Conservation (phyloP, 2,329 filamentous ascomycete genomes). For the Hymenoscyphus linearis region DNA sequence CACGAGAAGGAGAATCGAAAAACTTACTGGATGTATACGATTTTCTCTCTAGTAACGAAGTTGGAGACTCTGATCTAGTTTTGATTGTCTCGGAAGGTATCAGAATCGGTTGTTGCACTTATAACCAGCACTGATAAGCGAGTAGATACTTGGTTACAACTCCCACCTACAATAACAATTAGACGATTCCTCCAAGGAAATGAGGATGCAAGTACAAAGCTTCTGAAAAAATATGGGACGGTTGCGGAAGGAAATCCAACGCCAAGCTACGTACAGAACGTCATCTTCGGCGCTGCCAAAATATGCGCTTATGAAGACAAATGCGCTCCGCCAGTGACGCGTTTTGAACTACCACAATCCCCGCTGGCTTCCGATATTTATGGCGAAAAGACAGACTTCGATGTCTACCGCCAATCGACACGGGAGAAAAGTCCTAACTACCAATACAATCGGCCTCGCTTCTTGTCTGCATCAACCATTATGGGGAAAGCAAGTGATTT, state of each 20-base stretch:
- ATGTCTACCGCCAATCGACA: no score
- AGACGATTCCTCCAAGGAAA: slow-evolving; percentile 46
- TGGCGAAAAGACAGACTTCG: slow-evolving; percentile 34
- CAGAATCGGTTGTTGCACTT: no score
- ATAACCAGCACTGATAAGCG: background rate
- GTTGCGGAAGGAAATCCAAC: background rate
- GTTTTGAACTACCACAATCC: slow-evolving; percentile 20
- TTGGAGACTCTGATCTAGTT: slow-evolving; percentile 49
- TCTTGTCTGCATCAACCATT: slow-evolving; percentile 42
- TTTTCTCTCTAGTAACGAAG: slow-evolving; percentile 42
- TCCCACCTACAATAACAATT: slow-evolving; percentile 52
- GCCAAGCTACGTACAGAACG: slow-evolving; percentile 44
- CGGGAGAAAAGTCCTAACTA: slow-evolving; percentile 30
- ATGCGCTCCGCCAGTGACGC: no score
- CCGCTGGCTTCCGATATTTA: slow-evolving; percentile 36
- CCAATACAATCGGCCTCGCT: slow-evolving; percentile 40
- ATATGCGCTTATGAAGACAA: slow-evolving; percentile 35
- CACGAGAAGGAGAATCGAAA: slow-evolving; percentile 2
- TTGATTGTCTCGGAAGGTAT: slow-evolving; percentile 44
- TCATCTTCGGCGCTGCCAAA: slow-evolving; percentile 52
- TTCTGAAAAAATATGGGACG: slow-evolving; percentile 30
- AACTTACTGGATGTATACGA: slow-evolving; percentile 26
- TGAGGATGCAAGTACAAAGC: slow-evolving; percentile 41
- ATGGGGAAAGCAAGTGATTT: slow-evolving; percentile 48
- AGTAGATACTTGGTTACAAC: slow-evolving; percentile 47